Base-by-base conservation (phyloP, 75 land plant genomes). In the Azolla pinnata region DNA sequence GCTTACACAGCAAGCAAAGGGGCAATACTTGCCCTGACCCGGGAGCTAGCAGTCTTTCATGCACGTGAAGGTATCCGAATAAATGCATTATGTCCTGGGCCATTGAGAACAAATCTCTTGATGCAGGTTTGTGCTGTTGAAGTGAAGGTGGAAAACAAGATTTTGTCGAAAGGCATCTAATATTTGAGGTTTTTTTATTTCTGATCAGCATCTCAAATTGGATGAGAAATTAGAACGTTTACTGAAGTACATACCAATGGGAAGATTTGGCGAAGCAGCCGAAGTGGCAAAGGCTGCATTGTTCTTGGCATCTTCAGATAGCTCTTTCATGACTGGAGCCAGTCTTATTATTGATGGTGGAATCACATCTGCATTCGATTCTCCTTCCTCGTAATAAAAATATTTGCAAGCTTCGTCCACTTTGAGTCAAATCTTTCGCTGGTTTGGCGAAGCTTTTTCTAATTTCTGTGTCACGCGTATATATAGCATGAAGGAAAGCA, bases 1-100 rank as follows among this genome's bases (percentile, higher is more conserved):
- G 75, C 75, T 30, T 73, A 73, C 52, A 73, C 71, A 19, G 75
- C 75, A 25, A 73, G 75, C 60, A 73, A 73, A 73, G 75, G 75
- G 42, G 75, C 75, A 44, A 71, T 73, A 1, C 64, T 73, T 18
- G 45, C 75, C 1, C 64, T 73, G 17, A 73, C 75, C 21, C 69
- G 75, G 10, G 75, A 73, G 49, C 65, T 73, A 28, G 75, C 75
- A 9, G 75, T 73, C 17, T 44, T 61, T 12, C 75, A 73, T 56
- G 75, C 75, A 20, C 48, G 65, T 40, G 70, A 67, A 44, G 66
- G 66, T 21, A 59, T 73, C 16, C 64, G 75, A 14, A 70, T 73
- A 1, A 73, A 73, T 47, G 58, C 75, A 38, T 33, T 73, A 2
- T 73, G 75, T 31, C 75, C 75, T 34, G 75, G 75, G 10, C 75